Conservation (phyloP, 495 filamentous ascomycete species). For the Tuber brumale region DNA sequence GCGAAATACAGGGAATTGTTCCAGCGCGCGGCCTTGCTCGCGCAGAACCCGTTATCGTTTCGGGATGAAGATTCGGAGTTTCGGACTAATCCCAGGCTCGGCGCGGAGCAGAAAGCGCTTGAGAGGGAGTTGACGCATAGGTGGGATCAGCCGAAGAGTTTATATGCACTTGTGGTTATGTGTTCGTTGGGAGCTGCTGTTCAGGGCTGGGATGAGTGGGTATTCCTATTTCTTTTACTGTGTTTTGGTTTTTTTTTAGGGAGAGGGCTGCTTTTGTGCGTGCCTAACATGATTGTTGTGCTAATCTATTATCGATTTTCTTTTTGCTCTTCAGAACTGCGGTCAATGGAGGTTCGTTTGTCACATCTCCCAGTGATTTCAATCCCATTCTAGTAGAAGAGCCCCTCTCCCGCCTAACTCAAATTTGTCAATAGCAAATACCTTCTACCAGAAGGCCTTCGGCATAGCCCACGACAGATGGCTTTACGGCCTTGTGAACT, state of each 20-base stretch:
- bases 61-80: not conserved
- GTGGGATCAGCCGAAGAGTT: conserved; percentile 63
- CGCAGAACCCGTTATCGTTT: not conserved
- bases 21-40: not conserved
- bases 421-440: conserved; percentile 53
- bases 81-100: not conserved
- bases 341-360: conserved; percentile 10
- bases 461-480: conserved; percentile 52
- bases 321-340: not conserved
- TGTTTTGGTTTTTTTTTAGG: not conserved
- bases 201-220: conserved; percentile 56
- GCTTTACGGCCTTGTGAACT: conserved; percentile 61
- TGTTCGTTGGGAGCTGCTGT: conserved; percentile 58
- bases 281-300: not conserved
- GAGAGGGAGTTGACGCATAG: conserved; percentile 57
- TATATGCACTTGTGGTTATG: conserved; percentile 59
- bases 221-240: not conserved
- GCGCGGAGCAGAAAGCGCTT: conserved; percentile 46
- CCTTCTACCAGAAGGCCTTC: conserved; percentile 58
- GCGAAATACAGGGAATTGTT: not conserved
- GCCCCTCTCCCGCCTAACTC: not conserved
- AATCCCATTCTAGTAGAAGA: not conserved
- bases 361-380: conserved; percentile 12
- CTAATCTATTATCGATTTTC: not conserved
- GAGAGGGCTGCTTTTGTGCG: too few species aligned